These are phyloP conservation scores for Yarrowia galli DNA, from an alignment of 1,139 yeast species.

Conservation along the genomic window DNA sequence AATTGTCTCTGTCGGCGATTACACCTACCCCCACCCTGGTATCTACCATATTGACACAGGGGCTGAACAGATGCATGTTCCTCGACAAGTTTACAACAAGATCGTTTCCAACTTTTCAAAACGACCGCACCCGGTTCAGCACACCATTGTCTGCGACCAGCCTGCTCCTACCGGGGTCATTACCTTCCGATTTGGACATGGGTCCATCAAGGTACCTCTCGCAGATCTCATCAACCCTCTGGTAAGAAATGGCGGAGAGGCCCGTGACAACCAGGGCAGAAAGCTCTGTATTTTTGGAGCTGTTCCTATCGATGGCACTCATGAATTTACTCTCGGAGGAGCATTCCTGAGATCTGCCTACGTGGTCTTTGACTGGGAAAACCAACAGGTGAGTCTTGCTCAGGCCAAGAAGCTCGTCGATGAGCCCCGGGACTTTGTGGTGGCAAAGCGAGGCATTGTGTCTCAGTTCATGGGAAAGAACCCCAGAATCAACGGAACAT, in stretches of 20 bases:
- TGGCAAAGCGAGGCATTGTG: not conserved
- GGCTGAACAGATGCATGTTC: not conserved
- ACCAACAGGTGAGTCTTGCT: slow-evolving; percentile 10
- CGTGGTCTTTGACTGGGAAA: slow-evolving; percentile 8
- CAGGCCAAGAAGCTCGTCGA: not conserved
- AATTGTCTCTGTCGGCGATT: not conserved
- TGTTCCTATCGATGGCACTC: not conserved
- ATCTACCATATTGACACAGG: slow-evolving; percentile 10
- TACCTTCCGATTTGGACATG: not conserved
- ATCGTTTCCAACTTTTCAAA: not conserved
- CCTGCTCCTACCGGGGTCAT: not conserved
- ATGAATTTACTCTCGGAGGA: not conserved
- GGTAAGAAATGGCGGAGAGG: not conserved
- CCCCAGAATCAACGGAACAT: no score
- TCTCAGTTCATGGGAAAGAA: not conserved
- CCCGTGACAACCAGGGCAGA: not conserved
- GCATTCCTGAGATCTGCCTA: slow-evolving; percentile 1
- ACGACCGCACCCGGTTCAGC: no score
- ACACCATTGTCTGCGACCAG: not conserved
- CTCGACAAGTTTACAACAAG: not conserved
- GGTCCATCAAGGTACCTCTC: not conserved
- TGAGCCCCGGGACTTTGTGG: not conserved
- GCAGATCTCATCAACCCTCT: not conserved
- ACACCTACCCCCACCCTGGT: not conserved
- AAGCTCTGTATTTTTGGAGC: not conserved